Percentiles rank a stretch among this genome's conserved stretches.
These are phyloP conservation scores for Euphorbia corollata DNA, from an alignment of 441 rosid genomes.

Conservation along the genomic window DNA sequence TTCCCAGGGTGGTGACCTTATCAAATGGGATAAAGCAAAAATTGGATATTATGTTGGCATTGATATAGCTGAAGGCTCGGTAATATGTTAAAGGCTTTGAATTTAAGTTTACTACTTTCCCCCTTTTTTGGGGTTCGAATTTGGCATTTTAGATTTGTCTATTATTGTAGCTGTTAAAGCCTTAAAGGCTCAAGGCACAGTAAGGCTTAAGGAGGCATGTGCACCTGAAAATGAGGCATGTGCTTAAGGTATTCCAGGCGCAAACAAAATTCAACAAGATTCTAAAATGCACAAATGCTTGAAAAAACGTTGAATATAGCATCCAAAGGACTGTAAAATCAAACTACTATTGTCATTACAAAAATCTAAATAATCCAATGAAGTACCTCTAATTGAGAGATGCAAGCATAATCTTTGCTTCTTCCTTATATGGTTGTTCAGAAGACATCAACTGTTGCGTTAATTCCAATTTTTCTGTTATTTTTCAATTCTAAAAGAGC, in stretches of 20 bases:
- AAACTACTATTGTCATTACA: conserved; percentile 1
- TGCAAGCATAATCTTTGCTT: conserved; percentile 10
- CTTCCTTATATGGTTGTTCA: conserved; percentile 84
- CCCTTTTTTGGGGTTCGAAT: background rate
- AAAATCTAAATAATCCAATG: conserved; percentile 10
- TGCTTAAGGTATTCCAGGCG: too few species aligned
- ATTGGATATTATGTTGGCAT: conserved; percentile 88
- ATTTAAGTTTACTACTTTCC: too few species aligned
- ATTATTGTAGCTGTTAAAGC: too few species aligned
- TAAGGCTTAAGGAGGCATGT: too few species aligned
- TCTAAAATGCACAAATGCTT: too few species aligned
- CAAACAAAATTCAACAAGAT: too few species aligned
- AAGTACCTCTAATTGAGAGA: conserved; percentile 93
- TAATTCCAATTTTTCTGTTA: background rate
- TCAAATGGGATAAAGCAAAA: conserved; percentile 95
- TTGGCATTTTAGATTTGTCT: background rate
- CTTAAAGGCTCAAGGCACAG: too few species aligned
- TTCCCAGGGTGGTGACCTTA: conserved; percentile 87
- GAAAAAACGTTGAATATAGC: background rate
- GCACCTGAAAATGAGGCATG: too few species aligned
- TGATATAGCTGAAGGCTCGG: conserved; percentile 98
- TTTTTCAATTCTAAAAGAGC: background rate
- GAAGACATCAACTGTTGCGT: conserved; percentile 72
- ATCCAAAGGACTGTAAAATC: conserved; percentile 2
- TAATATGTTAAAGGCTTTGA: conserved; percentile 23